Evolutionary conservation across 768 basidiomycete genomes (phyloP).

Genomic region (Daedalea quercina): DNA sequence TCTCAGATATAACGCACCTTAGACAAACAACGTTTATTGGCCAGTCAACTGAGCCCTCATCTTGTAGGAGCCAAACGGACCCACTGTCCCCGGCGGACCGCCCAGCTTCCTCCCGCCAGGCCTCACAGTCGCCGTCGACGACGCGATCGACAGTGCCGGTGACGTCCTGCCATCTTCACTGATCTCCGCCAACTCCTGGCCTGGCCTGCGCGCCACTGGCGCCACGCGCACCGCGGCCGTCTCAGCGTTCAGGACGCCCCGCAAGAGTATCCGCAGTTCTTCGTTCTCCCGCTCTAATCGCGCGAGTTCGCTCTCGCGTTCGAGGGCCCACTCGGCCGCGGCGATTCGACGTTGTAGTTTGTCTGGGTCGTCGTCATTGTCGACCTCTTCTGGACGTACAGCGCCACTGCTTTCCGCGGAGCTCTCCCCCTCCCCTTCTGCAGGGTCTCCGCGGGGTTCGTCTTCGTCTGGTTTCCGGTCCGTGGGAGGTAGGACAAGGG

Average conservation of each 20-base stretch:
- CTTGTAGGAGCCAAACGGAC: slow-evolving; percentile 40
- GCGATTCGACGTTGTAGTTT: slow-evolving; percentile 24
- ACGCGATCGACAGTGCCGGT: not conserved
- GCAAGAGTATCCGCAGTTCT: slow-evolving; percentile 63
- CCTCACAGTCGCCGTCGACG: slow-evolving; percentile 16
- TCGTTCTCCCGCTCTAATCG: slow-evolving; percentile 86
- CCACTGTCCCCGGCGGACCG: slow-evolving; percentile 30
- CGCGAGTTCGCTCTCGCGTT: slow-evolving; percentile 86
- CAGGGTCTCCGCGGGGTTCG: not conserved
- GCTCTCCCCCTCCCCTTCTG: not conserved
- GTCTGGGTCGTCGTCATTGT: slow-evolving; percentile 24
- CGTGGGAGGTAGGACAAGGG: not conserved
- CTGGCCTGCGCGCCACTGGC: not conserved
- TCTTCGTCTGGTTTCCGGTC: not conserved
- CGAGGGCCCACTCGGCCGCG: slow-evolving; percentile 69
- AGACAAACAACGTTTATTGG: not conserved
- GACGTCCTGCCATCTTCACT: slow-evolving; percentile 5
- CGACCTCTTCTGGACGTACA: slow-evolving; percentile 1
- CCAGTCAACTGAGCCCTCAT: not conserved
- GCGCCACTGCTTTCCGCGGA: not conserved
- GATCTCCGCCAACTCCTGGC: slow-evolving; percentile 5
- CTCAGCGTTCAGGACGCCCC: slow-evolving; percentile 6
- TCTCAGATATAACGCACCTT: too few species aligned
- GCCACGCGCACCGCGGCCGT: not conserved
- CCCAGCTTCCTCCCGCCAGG: slow-evolving; percentile 13